A percentile compares a stretch with the other conserved stretches of the same genome.
Conservation (phyloP, 768 basidiomycete genomes). For the Suillus clintonianus region DNA sequence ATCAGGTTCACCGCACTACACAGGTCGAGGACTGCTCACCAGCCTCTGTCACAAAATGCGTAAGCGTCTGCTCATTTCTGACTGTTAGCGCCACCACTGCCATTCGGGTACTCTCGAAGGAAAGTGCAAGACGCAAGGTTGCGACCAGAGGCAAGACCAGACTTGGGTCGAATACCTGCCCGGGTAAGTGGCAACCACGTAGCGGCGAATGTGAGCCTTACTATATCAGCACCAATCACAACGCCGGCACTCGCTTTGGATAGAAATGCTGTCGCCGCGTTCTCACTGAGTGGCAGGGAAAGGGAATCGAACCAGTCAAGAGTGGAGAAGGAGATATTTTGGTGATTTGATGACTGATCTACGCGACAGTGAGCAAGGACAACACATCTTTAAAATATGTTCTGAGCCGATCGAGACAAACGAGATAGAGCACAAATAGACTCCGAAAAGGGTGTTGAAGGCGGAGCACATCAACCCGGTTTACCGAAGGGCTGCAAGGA, state of each 20-base stretch:
- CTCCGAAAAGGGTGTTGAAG: background rate
- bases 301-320: constrained; percentile 71
- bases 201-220: constrained; percentile 18
- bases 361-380: background rate
- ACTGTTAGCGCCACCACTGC: constrained; percentile 44
- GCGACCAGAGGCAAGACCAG: constrained; percentile 59
- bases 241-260: constrained; percentile 50
- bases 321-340: constrained; percentile 42
- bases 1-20: constrained; percentile 3
- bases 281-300: constrained; percentile 25
- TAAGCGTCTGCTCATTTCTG: constrained; percentile 56
- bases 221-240: constrained; percentile 74
- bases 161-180: constrained; percentile 67
- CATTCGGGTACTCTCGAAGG: constrained; percentile 14
- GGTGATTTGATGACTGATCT: constrained; percentile 61
- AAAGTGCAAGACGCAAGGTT: constrained; percentile 41
- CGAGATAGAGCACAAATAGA: background rate
- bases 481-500: background rate
- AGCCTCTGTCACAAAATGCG: constrained; percentile 42
- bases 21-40: constrained; percentile 17
- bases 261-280: constrained; percentile 35
- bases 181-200: background rate
- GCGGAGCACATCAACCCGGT: background rate
- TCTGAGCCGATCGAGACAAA: background rate
- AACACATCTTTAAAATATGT: background rate